A percentile compares a stretch with the other conserved stretches of the same genome.
phyloP scores from a whole-genome alignment of 1,139 yeast species.

The Pichia cactophila region DNA sequence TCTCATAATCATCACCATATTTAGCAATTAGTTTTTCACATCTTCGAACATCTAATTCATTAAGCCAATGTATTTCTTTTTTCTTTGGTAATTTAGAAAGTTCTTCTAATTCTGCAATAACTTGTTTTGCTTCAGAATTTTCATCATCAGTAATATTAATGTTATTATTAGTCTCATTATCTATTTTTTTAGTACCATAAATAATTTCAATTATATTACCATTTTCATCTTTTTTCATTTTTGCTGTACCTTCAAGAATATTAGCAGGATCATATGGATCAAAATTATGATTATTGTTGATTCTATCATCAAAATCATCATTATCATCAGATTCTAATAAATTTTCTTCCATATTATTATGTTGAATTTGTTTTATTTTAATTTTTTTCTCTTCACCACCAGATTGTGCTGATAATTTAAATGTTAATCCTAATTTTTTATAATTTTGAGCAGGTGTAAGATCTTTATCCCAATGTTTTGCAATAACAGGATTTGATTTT shows the following conservation, averaged over 20 bases:
- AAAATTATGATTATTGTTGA: conserved; percentile 26
- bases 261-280: conserved; percentile 46
- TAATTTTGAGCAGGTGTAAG: conserved; percentile 81
- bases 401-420: conserved; percentile 56
- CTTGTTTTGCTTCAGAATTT: conserved; percentile 37
- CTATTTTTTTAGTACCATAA: conserved; percentile 48
- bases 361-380: conserved; percentile 23
- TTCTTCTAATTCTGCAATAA: conserved; percentile 56
- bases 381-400: conserved; percentile 60
- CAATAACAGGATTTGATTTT: conserved; percentile 71
- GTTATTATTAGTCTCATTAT: background rate
- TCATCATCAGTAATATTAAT: conserved; percentile 24
- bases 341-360: conserved; percentile 20
- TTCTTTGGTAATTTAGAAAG: conserved; percentile 44
- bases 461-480: conserved; percentile 81
- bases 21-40: conserved; percentile 54
- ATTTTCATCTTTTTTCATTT: conserved; percentile 64
- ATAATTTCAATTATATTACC: conserved; percentile 65
- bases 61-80: conserved; percentile 48
- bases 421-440: conserved; percentile 63
- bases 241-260: conserved; percentile 76
- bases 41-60: conserved; percentile 76
- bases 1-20: conserved; percentile 81
- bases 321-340: conserved; percentile 20
- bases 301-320: conserved; percentile 27